Base-by-base conservation (phyloP, 2,329 filamentous ascomycete species). In the Fusarium anthophilum region DNA sequence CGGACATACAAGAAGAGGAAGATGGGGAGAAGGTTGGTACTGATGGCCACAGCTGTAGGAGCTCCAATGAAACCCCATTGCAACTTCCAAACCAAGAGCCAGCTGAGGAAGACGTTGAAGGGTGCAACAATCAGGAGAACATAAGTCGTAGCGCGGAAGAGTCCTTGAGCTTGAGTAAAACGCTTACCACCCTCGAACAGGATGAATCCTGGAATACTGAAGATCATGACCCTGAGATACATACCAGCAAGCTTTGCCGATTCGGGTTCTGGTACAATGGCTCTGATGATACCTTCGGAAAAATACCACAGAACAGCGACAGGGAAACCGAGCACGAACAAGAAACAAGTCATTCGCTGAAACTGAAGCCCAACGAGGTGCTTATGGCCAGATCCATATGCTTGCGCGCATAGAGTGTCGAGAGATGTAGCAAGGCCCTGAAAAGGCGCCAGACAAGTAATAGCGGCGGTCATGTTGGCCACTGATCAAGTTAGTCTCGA, bases 371-470 rank as follows among this genome's bases (percentile, higher is more conserved):
- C 94, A 17, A 98, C 96, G 10, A 98, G 89, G 76, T 95, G 93
- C 80, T 93, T 97, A 80, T 93, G 93, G 0, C 96, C 96, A 2
- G 94, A 97, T 6, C 96, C 96, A 80, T 97, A 98, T 2, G 96
- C 96, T 82, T 98, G 96, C 0, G 96, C 91, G 81, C 96, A 98
- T 6, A 98, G 90, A 0, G 96, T 98, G 82, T 98, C 96, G 43
- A 98, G 86, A 73, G 92, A 94, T 9, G 96, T 98, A 2, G 95
- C 92, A 20, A 98, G 87, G n/a, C 95, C 93, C 79, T 95, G 93
- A 79, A 94, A 93, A 22, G 94, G 90, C 1, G 92, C 92, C 77
- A 93, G 92, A 66, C 92, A 94, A 20, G 90, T 93, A 76, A 96
- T 95, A 73, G 91, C 94, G 35, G 92, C 92, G 5, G 92, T 94